Conservation (phyloP, 768 basidiomycete species). For the Mycena belliarum region DNA sequence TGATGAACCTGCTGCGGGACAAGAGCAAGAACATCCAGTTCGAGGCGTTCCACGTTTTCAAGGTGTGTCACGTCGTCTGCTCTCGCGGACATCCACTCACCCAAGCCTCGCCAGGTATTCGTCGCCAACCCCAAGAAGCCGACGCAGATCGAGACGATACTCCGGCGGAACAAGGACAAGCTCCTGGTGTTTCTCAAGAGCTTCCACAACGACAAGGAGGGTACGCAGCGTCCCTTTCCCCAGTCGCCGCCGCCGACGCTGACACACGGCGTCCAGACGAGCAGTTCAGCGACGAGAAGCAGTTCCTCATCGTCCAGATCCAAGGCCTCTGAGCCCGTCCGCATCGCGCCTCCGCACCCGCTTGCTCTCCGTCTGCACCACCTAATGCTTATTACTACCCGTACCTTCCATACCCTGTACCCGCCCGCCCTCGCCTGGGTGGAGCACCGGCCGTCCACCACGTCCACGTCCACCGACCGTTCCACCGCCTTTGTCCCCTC, state of each 20-base stretch:
- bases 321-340: constrained; percentile 56
- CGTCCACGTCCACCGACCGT: background rate
- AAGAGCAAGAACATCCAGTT: constrained; percentile 99
- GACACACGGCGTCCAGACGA: constrained; percentile 60
- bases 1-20: constrained; percentile 98
- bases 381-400: constrained; percentile 3
- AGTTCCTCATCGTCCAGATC: constrained; percentile 92
- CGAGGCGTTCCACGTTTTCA: constrained; percentile 99
- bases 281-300: constrained; percentile 97
- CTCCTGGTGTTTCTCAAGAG: constrained; percentile 83
- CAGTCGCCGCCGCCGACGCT: background rate
- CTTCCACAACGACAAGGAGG: constrained; percentile 99
- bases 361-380: background rate
- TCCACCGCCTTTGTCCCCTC: background rate
- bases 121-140: constrained; percentile 99
- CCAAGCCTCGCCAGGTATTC: constrained; percentile 64
- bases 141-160: constrained; percentile 87
- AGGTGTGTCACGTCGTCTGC: constrained; percentile 56
- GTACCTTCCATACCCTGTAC: constrained; percentile 2
- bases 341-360: background rate
- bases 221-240: constrained; percentile 39
- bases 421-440: background rate
- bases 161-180: constrained; percentile 93
- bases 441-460: background rate
- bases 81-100: background rate